Evolutionary conservation across 805 yeast species (phyloP).

Genomic region (Lipomyces japonicus): DNA sequence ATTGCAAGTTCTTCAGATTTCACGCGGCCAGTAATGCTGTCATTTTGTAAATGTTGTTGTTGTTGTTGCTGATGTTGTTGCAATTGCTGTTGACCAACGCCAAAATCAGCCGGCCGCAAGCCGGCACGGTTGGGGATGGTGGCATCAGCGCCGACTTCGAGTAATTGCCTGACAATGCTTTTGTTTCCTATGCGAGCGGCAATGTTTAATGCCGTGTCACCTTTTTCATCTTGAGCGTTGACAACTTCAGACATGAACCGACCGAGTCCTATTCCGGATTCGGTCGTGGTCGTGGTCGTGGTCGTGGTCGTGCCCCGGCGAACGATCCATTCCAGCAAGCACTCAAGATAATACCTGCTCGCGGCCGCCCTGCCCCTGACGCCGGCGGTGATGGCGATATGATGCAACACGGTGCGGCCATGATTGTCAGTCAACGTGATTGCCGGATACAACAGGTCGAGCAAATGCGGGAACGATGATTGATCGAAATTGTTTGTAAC

Average conservation of each 20-base stretch:
- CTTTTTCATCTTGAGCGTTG: conserved; percentile 86
- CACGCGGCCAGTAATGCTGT: not conserved
- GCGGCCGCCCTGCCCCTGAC: conserved; percentile 70
- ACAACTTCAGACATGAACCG: conserved; percentile 66
- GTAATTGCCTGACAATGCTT: conserved; percentile 70
- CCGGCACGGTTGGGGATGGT: conserved; percentile 79
- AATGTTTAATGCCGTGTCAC: conserved; percentile 91
- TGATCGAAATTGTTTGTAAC: conserved; percentile 81
- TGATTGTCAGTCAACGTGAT: conserved; percentile 61
- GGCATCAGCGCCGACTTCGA: conserved; percentile 86
- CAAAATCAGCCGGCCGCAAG: conserved; percentile 80
- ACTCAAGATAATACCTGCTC: conserved; percentile 66
- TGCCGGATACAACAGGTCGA: conserved; percentile 73
- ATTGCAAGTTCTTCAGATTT: no score
- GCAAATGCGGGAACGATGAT: conserved; percentile 64
- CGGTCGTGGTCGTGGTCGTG: not conserved
- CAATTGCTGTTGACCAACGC: conserved; percentile 55
- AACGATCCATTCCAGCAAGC: conserved; percentile 74
- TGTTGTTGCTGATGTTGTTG: no score
- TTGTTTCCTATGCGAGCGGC: conserved; percentile 85
- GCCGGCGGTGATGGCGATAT: conserved; percentile 76
- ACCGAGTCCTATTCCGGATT: conserved; percentile 47
- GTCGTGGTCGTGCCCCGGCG: conserved; percentile 47
- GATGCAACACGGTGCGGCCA: conserved; percentile 80
- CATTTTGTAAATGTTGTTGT: no score